A percentile compares a stretch with the other conserved stretches of the same genome.
These are phyloP conservation scores for Elsinoe arachidis DNA, from an alignment of 2,329 filamentous ascomycete species.

Conservation along the genomic window DNA sequence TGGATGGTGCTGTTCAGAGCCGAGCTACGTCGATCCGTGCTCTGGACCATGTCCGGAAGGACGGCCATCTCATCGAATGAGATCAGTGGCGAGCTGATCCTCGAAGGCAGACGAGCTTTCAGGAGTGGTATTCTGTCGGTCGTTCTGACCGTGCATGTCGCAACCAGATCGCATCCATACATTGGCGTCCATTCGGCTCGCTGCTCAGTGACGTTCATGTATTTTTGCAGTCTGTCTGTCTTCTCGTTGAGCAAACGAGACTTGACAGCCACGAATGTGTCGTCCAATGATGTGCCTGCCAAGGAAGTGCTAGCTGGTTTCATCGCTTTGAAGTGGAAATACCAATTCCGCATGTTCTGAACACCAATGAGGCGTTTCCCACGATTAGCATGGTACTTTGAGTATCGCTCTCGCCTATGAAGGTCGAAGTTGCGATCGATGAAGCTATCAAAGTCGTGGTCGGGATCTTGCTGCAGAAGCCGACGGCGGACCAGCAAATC, in stretches of 20 bases:
- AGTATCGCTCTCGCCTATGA: conserved; percentile 43
- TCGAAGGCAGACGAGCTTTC: conserved; percentile 40
- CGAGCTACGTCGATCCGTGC: conserved; percentile 62
- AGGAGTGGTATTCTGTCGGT: conserved; percentile 50
- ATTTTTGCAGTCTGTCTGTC: conserved; percentile 72
- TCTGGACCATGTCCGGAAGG: conserved; percentile 61
- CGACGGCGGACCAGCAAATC: conserved; percentile 61
- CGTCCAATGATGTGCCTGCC: conserved; percentile 59
- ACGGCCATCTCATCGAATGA: conserved; percentile 60
- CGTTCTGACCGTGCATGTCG: conserved; percentile 57
- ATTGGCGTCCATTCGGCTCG: conserved; percentile 72
- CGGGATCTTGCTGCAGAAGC: conserved; percentile 54
- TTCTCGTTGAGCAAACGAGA: conserved; percentile 59
- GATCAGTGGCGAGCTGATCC: conserved; percentile 61
- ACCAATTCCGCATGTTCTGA: conserved; percentile 58
- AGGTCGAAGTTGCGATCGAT: conserved; percentile 13
- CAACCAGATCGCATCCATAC: conserved; percentile 71
- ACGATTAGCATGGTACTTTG: conserved; percentile 25
- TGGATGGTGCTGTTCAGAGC: conserved; percentile 66
- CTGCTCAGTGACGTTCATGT: conserved; percentile 70
- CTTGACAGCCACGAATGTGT: conserved; percentile 64
- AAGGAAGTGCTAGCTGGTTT: conserved; percentile 47
- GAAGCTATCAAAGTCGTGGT: conserved; percentile 59
- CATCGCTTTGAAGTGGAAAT: conserved; percentile 58
- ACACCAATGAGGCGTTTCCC: conserved; percentile 51